A percentile compares a stretch with the other conserved stretches of the same genome.
These are phyloP conservation scores for Suhomyces bribrorum DNA, from an alignment of 1,139 yeast genomes.

Conservation along the genomic window DNA sequence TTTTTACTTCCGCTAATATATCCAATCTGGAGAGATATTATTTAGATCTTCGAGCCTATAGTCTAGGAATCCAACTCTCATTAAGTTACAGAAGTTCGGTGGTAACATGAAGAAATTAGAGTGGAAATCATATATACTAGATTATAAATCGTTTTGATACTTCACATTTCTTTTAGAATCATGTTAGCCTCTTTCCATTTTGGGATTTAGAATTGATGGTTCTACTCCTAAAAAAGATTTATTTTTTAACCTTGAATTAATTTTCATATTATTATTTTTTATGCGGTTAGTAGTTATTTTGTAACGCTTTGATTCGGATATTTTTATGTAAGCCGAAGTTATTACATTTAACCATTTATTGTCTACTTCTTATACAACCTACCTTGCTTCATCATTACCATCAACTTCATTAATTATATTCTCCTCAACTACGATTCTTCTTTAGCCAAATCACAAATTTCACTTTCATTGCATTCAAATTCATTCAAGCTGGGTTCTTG, in stretches of 20 bases:
- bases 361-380: conserved; percentile 11
- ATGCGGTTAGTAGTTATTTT: conserved; percentile 7
- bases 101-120: no score
- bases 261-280: conserved; percentile 5
- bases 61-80: no score
- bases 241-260: conserved; percentile 5
- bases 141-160: not conserved
- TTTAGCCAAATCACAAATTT: not conserved
- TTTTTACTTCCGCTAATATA: no score
- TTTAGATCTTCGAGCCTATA: no score
- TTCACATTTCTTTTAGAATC: conserved; percentile 9
- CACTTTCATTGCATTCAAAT: not conserved
- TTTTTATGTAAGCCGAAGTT: conserved; percentile 10
- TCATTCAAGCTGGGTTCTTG: not conserved
- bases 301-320: conserved; percentile 6
- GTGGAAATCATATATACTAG: not conserved
- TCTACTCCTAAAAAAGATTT: conserved; percentile 2
- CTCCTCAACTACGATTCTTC: no score
- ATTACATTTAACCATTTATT: conserved; percentile 10
- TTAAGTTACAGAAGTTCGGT: no score
- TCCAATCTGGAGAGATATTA: no score
- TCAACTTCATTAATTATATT: not conserved
- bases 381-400: conserved; percentile 8
- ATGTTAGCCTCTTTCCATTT: conserved; percentile 5
- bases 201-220: conserved; percentile 9